These are phyloP conservation scores for Aspergillus costaricaensis DNA, from an alignment of 2,329 filamentous ascomycete species.

Conservation along the genomic window DNA sequence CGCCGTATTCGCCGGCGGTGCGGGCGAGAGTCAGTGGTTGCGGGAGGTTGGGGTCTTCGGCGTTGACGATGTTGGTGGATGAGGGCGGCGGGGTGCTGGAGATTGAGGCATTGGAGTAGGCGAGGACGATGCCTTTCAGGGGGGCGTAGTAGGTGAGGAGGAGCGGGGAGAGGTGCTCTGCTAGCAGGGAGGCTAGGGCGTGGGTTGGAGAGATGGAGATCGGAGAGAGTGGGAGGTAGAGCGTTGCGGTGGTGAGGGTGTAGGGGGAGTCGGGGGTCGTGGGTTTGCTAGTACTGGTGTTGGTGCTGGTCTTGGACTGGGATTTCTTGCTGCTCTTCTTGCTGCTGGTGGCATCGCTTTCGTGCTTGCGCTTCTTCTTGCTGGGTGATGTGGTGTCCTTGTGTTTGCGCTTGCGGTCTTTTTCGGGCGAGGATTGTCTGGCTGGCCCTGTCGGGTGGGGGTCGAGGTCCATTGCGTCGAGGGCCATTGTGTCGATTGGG, in stretches of 20 bases:
- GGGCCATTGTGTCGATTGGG: slow-evolving; percentile 33
- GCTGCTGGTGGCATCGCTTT: slow-evolving; percentile 5
- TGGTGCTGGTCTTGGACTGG: slow-evolving; percentile 35
- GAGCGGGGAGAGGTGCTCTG: slow-evolving; percentile 63
- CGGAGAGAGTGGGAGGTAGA: slow-evolving; percentile 65
- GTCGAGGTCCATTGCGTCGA: slow-evolving; percentile 45
- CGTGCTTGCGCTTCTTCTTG: slow-evolving; percentile 47
- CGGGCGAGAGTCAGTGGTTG: slow-evolving; percentile 45
- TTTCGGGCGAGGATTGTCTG: slow-evolving; percentile 30
- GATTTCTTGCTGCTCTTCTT: slow-evolving; percentile 28
- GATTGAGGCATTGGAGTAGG: slow-evolving; percentile 52
- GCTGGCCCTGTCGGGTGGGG: slow-evolving; percentile 21
- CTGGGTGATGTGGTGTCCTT: slow-evolving; percentile 46
- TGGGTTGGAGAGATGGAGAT: slow-evolving; percentile 55
- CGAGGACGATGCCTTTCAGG: slow-evolving; percentile 59
- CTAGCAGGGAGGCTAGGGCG: slow-evolving; percentile 59
- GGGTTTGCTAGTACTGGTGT: slow-evolving; percentile 22
- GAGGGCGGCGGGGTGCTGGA: slow-evolving; percentile 42
- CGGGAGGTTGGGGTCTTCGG: slow-evolving; percentile 31
- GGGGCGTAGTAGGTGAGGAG: slow-evolving; percentile 65
- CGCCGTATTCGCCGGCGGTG: slow-evolving; percentile 75
- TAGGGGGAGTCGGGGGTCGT: slow-evolving; percentile 64
- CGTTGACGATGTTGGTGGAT: slow-evolving; percentile 34
- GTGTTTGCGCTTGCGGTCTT: slow-evolving; percentile 46
- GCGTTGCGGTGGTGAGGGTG: slow-evolving; percentile 74